phyloP scores from a whole-genome alignment of 495 filamentous ascomycete species.

The Aspergillus coremiiformis region DNA sequence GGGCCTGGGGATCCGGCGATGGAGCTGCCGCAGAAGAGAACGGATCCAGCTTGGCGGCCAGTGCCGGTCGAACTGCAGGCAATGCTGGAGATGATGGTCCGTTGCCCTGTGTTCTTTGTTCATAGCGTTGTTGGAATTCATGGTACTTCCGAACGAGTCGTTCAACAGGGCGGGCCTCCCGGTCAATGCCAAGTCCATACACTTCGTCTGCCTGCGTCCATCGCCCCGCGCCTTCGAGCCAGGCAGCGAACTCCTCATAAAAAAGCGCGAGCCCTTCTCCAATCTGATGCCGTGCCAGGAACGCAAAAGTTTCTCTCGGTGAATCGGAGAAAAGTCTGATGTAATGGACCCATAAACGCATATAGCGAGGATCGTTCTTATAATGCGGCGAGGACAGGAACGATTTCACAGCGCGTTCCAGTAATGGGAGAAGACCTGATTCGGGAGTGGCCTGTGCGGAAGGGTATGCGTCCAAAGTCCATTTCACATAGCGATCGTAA shows the following conservation, averaged over 20 bases:
- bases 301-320: conserved; percentile 86
- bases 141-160: conserved; percentile 78
- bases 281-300: conserved; percentile 78
- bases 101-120: conserved; percentile 49
- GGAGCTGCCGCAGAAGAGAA: conserved; percentile 47
- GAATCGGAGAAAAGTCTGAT: conserved; percentile 87
- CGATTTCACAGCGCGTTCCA: conserved; percentile 85
- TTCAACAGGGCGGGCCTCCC: conserved; percentile 75
- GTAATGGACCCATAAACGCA: conserved; percentile 90
- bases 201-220: conserved; percentile 94
- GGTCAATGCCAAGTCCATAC: conserved; percentile 78
- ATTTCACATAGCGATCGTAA: conserved; percentile 93
- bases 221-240: conserved; percentile 76
- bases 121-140: conserved; percentile 78
- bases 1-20: conserved; percentile 59
- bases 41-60: conserved; percentile 79
- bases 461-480: conserved; percentile 92
- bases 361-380: conserved; percentile 88
- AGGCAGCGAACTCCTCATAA: conserved; percentile 93
- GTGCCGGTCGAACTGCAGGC: conserved; percentile 71
- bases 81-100: conserved; percentile 81
- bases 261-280: conserved; percentile 87
- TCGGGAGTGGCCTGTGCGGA: conserved; percentile 86
- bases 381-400: conserved; percentile 82
- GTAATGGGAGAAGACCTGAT: conserved; percentile 77